Evolutionary conservation across 2,329 filamentous ascomycete species (phyloP), one percentile per base, ranked within the genome.

Genomic region (Calonectria multiphialidica): DNA sequence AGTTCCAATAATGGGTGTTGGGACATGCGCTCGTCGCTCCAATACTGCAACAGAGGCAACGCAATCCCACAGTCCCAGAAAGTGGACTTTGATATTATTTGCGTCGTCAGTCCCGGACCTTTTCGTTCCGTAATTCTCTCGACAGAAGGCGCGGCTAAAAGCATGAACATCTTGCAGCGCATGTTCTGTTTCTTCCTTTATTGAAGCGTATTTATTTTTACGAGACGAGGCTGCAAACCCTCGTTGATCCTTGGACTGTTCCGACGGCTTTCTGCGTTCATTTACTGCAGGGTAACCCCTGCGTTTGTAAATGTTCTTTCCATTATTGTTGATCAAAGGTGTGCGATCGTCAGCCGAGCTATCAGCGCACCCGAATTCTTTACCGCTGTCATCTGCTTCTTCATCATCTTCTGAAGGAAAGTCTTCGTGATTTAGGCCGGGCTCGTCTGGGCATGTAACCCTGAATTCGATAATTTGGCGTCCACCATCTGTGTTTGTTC

Each of bases 1-100:
- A 4, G 86, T 86, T 2, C 86, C 82, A 37, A 76, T 77, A 0
- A 84, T 82, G 0, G 83, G 80, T 2, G 83, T 80, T 4, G 85
- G 85, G 28, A 83, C 79, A 21, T 80, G 82, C 33, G 82, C 80
- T 66, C 81, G 84, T 0, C 75, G 77, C 72, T 86, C 84, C 28
- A 86, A 72, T 15, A 86, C 82, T 8, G 85, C 82, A 9, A 90
- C 87, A 3, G 86, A 88, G 75, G 87, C 88, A 40, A 90, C 88
- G 70, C 86, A 88, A 75, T 90, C 88, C 82, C 88, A 90, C 42
- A 90, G 83, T 1, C 88, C 88, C n/a, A 90, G 85, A 78, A 90
- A 90, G 77, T 87, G 87, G 8, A 89, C 84, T 50, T 85, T 86
- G 59, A 88, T 86, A 49, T 86, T 84, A 21, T 25, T 80, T 78